Conservation (phyloP, 345 rosid species). For the Salix koriyanagi region DNA sequence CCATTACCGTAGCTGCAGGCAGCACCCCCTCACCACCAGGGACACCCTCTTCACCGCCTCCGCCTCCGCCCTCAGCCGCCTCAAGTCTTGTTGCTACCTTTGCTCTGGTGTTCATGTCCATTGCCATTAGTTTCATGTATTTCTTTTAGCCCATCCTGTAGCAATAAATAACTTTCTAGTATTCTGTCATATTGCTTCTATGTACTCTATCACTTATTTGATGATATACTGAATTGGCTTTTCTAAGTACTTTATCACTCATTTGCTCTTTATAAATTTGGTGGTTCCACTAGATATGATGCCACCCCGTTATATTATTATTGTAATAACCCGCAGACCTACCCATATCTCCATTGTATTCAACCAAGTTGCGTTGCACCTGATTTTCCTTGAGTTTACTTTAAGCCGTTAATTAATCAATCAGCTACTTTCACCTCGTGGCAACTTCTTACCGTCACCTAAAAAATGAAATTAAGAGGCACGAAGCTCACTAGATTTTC, state of each 20-base stretch:
- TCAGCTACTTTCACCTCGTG: neutral
- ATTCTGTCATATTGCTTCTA: neutral
- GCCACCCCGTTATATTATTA: neutral
- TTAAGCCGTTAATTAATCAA: too few species aligned
- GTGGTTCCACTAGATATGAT: neutral
- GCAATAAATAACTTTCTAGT: neutral
- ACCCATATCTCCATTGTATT: neutral
- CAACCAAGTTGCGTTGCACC: neutral
- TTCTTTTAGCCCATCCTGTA: neutral
- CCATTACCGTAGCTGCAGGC: conserved; percentile 1
- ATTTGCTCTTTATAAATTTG: neutral
- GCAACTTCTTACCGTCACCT: neutral
- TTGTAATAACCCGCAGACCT: neutral
- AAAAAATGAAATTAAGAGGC: neutral
- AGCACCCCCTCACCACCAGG: neutral
- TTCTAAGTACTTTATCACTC: neutral
- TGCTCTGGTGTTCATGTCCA: neutral
- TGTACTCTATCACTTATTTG: neutral
- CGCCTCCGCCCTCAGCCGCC: neutral
- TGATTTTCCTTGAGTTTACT: neutral
- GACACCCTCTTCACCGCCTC: neutral
- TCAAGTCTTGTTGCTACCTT: neutral
- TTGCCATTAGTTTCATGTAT: neutral
- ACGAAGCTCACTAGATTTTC: neutral
- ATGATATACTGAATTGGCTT: neutral